phyloP scores from a whole-genome alignment of 108 stramenopile genomes.

The Thalassiosira profunda region DNA sequence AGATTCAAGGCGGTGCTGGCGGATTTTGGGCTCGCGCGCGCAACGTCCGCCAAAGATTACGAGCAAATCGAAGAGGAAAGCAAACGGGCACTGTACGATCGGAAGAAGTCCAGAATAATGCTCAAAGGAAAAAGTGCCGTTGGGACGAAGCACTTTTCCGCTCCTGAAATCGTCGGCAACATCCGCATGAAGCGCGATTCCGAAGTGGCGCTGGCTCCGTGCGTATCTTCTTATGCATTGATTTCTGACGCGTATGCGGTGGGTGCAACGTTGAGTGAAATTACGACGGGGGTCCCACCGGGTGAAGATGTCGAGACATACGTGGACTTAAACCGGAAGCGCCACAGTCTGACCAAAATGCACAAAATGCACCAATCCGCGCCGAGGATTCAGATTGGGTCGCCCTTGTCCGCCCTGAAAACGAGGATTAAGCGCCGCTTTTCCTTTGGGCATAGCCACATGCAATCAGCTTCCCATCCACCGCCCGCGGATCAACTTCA shows the following conservation, averaged over 20 bases:
- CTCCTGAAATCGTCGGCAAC: conserved; percentile 75
- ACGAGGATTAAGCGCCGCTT: too few species aligned
- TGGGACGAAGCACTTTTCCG: conserved; percentile 80
- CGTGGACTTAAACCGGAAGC: conserved; percentile 7
- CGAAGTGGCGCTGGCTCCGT: conserved; percentile 65
- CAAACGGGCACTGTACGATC: conserved; percentile 15
- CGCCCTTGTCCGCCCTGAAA: too few species aligned
- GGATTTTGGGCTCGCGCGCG: conserved; percentile 88
- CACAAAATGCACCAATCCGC: background rate
- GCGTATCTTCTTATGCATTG: conserved; percentile 86
- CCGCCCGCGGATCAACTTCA: background rate
- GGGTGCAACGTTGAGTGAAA: conserved; percentile 79
- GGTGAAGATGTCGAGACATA: conserved; percentile 44
- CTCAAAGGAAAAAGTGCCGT: conserved; percentile 59
- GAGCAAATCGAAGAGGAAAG: conserved; percentile 34
- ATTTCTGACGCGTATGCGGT: conserved; percentile 87
- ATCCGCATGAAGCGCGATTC: conserved; percentile 50
- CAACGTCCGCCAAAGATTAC: conserved; percentile 51
- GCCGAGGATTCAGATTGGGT: background rate
- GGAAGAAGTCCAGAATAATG: conserved; percentile 1
- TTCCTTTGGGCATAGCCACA: too few species aligned
- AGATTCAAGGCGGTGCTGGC: conserved; percentile 75
- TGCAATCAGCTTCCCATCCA: too few species aligned
- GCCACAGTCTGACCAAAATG: too few species aligned
- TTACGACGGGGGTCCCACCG: conserved; percentile 84